A percentile compares a stretch with the other conserved stretches of the same genome.
These are phyloP conservation scores for Sarcocystis neurona DNA, from an alignment of 169 alveolate species.

Conservation along the genomic window DNA sequence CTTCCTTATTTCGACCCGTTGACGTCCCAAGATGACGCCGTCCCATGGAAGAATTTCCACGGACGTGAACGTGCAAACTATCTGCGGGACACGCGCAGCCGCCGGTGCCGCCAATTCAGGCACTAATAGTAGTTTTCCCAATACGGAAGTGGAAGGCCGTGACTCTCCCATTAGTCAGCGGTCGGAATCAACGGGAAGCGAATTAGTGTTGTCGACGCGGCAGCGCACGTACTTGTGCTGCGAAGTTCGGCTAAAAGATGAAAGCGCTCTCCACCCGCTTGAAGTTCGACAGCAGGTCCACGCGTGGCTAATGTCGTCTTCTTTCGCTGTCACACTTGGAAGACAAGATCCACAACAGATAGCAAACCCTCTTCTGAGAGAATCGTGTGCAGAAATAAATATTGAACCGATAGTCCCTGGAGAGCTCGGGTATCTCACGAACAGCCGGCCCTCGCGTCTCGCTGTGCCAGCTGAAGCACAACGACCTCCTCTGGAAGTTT, in stretches of 20 bases:
- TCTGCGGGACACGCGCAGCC: too few species aligned
- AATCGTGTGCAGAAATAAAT: not conserved
- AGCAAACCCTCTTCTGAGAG: constrained; percentile 1
- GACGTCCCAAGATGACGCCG: too few species aligned
- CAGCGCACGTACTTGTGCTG: constrained; percentile 7
- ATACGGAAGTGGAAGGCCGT: too few species aligned
- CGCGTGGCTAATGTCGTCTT: constrained; percentile 42
- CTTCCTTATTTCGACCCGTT: too few species aligned
- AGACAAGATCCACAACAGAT: constrained; percentile 27
- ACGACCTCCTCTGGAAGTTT: not conserved
- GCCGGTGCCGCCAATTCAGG: too few species aligned
- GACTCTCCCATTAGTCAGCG: too few species aligned
- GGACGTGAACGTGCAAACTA: too few species aligned
- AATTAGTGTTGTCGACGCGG: too few species aligned
- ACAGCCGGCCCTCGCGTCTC: not conserved
- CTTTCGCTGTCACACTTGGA: constrained; percentile 41
- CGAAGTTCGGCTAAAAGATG: not conserved
- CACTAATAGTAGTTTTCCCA: too few species aligned
- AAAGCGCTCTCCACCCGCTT: constrained; percentile 5
- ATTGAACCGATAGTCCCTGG: constrained; percentile 14
- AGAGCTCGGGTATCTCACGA: not conserved
- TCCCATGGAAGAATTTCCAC: too few species aligned
- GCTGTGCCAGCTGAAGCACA: not conserved
- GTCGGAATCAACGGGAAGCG: too few species aligned
- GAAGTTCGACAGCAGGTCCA: constrained; percentile 16